Base-by-base conservation (phyloP, 129 eudicot species). In the Artemisia argyi region DNA sequence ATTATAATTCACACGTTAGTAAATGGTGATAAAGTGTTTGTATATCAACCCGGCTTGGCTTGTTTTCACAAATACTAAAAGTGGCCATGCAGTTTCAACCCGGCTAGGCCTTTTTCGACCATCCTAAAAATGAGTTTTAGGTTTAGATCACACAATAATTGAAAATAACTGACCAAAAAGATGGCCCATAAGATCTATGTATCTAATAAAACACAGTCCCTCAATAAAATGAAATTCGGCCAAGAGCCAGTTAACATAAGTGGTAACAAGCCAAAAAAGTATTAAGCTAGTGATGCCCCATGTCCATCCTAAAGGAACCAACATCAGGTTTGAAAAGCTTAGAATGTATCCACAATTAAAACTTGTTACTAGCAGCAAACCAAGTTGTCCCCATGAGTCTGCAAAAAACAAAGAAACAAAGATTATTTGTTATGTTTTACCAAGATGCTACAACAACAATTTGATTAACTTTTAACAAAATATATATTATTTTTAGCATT, bases 331-430 rank as follows among this genome's bases (percentile, higher is more conserved):
- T 39, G 87, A 82, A 70, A 82, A 85, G 80, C 87, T 82, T 57
- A 85, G 76, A 73, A 85, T 82, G 75, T 81, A 85, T 48, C 90
- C 90, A 58, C 90, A 85, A 72, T 85, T 85, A 73, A 75, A 85
- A 73, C 87, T 67, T 30, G 90, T 82, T 30, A 71, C 78, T n/a
- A 82, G 83, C 55, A 82, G 39, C 55, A 85, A 52, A 16, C 90
- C 78, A 35, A 85, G 73, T 63, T 85, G 90, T 65, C 57, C 53
- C 84, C 86, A 82, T 69, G 90, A 82, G 68, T 85, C 90, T 85
- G 87, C 69, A 78, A 64, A 44, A 35, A 30, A 30, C 32, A 51
- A 1, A 20, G 15, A 49, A 20, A 47, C 11, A 18, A 50, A 13
- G 12, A 56, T 39, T 39, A 30, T 30, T 30, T 30, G 6, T 0